Conservation (phyloP, 2,329 filamentous ascomycete genomes). For the Arthroderma sp. region DNA sequence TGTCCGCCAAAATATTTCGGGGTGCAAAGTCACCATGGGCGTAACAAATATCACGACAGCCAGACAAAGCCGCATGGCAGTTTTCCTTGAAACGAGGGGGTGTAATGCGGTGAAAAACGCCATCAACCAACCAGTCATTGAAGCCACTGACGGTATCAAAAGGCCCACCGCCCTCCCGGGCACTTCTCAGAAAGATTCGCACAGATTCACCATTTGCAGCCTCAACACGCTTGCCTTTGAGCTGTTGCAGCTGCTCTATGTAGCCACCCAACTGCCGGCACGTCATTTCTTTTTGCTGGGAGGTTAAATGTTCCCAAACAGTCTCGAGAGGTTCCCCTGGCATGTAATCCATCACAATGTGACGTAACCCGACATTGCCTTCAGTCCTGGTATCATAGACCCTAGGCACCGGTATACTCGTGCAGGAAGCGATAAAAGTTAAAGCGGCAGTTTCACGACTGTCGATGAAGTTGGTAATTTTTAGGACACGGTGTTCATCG, state of each 20-base stretch:
- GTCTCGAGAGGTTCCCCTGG: conserved; percentile 5
- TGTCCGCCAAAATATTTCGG: conserved; percentile 12
- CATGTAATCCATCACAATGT: background rate
- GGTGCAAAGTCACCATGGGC: conserved; percentile 12
- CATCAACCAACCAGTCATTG: background rate
- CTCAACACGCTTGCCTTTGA: conserved; percentile 4
- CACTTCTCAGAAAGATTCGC: background rate
- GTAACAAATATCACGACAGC: conserved; percentile 6
- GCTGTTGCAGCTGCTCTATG: conserved; percentile 4
- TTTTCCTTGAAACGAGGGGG: too few species aligned
- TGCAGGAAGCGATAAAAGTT: too few species aligned
- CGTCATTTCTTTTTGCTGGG: conserved; percentile 2
- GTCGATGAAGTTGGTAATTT: too few species aligned
- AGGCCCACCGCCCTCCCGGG: background rate
- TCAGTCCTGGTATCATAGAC: too few species aligned
- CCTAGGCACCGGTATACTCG: too few species aligned
- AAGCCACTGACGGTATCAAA: background rate
- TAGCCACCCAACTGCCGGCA: conserved; percentile 4
- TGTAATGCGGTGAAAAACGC: background rate
- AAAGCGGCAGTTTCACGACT: too few species aligned
- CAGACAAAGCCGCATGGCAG: background rate
- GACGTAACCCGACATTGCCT: too few species aligned
- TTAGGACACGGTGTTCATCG: too few species aligned
- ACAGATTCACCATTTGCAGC: background rate
- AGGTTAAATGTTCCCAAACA: conserved; percentile 3